phyloP scores from a whole-genome alignment of 1,284 basidiomycete genomes.

The Fomitopsis betulina region DNA sequence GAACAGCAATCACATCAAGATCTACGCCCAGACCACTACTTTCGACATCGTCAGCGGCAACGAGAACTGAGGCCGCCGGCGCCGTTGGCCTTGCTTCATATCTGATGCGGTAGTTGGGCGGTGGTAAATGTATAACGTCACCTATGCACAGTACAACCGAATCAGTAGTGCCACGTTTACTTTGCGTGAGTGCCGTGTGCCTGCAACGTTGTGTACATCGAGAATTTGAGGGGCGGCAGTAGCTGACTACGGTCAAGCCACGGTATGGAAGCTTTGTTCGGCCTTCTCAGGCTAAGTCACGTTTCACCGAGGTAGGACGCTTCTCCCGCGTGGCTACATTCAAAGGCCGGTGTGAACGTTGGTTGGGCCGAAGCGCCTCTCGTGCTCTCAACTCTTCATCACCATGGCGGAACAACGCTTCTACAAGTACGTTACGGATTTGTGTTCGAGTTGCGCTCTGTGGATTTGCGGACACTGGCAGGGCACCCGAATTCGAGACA shows the following conservation, averaged over 20 bases:
- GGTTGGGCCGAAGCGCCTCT: no score
- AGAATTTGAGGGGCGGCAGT: no score
- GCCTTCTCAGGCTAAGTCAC: not conserved
- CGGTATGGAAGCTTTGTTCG: no score
- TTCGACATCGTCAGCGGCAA: not conserved
- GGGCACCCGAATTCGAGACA: conserved; percentile 76
- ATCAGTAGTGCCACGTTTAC: no score
- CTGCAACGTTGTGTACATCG: no score
- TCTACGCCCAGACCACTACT: not conserved
- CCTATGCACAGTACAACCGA: no score
- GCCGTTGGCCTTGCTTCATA: no score
- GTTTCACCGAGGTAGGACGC: not conserved
- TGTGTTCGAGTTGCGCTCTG: not conserved
- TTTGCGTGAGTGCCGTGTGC: no score
- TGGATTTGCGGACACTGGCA: conserved; percentile 15
- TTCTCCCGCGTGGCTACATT: not conserved
- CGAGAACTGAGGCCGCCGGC: no score
- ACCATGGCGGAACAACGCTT: not conserved
- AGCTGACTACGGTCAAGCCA: no score
- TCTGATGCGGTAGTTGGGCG: no score
- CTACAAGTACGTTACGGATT: not conserved
- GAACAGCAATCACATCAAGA: not conserved
- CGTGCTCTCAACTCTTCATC: not conserved
- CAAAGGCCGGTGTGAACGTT: not conserved
- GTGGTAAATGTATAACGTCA: no score